Evolutionary conservation across 305 asterid genomes (phyloP).

Genomic region (Nicotiana rustica): DNA sequence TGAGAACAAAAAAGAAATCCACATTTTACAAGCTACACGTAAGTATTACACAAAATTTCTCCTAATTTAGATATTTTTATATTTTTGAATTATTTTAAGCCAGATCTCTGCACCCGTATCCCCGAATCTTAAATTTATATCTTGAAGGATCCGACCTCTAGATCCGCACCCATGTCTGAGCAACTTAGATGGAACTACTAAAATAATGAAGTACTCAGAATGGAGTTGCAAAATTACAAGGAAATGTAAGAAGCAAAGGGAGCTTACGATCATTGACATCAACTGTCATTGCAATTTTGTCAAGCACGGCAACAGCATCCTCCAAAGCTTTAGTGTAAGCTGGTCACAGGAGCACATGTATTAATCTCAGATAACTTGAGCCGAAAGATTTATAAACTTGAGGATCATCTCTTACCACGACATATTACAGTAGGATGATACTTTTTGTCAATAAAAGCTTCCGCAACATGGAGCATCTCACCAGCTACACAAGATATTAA

Average conservation of each 20-base stretch:
- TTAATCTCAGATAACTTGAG: slow-evolving; percentile 15
- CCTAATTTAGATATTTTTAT: too few species aligned
- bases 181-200: slow-evolving; percentile 1
- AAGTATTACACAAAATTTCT: too few species aligned
- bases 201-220: not conserved
- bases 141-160: too few species aligned
- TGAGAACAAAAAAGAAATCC: too few species aligned
- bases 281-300: slow-evolving; percentile 84
- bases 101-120: too few species aligned
- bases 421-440: slow-evolving; percentile 96
- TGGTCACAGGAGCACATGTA: slow-evolving; percentile 45
- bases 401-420: slow-evolving; percentile 58
- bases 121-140: too few species aligned
- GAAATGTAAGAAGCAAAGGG: slow-evolving; percentile 28
- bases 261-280: slow-evolving; percentile 92
- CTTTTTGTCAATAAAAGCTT: slow-evolving; percentile 90
- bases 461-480: slow-evolving; percentile 99
- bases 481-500: slow-evolving; percentile 69
- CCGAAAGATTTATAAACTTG: not conserved
- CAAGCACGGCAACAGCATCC: slow-evolving; percentile 85
- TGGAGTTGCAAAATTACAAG: not conserved
- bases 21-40: too few species aligned
- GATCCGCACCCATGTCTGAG: too few species aligned
- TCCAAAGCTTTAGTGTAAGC: slow-evolving; percentile 93
- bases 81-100: too few species aligned